Base-by-base conservation (phyloP, 176 grass and related monocot species). In the Musa troglodytarum region DNA sequence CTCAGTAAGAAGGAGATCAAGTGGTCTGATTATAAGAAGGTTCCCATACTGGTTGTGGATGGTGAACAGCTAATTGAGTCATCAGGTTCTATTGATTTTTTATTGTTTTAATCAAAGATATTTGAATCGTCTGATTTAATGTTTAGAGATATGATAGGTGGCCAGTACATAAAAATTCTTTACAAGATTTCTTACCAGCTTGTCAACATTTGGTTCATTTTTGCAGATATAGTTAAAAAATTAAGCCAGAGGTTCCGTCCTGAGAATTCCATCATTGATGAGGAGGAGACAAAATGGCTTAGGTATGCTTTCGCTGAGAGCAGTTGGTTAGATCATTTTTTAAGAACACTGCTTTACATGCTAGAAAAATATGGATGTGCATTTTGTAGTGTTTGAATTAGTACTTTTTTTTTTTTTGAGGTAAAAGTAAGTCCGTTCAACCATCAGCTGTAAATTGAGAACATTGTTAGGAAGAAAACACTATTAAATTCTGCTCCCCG, bases 21-120 rank as follows among this genome's bases (percentile, higher is more conserved):
- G 76, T 98, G 94, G 94, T 98, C 94, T 84, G 90, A 93, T 75
- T 98, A 98, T 84, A 93, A 93, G 88, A 98, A 98, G 87, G 94
- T 98, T 63, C 94, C 94, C n/a, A 98, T 93, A 77, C 74, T 98
- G 80, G 87, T 84, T 28, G 86, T 98, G 55, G 90, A 93, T 76
- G 82, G 94, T 67, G 94, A 98, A 87, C 82, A 87, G 70, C 63
- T 98, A 63, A 75, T 91, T 73, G 84, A 98, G 74, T 98, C 94
- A 64, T 93, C 94, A 89, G 94, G 94, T 98, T 56, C 23, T 24
- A 9, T 69, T 51, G 63, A 10, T 14, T 71, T 72, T 71, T 75
- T 62, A 43, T 64, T 51, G 17, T 5, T 20, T 26, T 50, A 14
- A 29, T 12, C n/a, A 28, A 68, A 62, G 1, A n/a, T 21, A 63